Evolutionary conservation across 2,329 filamentous ascomycete genomes (phyloP), one percentile per base, ranked within the genome.

Genomic region (Macrophomina pseudophaseolina): DNA sequence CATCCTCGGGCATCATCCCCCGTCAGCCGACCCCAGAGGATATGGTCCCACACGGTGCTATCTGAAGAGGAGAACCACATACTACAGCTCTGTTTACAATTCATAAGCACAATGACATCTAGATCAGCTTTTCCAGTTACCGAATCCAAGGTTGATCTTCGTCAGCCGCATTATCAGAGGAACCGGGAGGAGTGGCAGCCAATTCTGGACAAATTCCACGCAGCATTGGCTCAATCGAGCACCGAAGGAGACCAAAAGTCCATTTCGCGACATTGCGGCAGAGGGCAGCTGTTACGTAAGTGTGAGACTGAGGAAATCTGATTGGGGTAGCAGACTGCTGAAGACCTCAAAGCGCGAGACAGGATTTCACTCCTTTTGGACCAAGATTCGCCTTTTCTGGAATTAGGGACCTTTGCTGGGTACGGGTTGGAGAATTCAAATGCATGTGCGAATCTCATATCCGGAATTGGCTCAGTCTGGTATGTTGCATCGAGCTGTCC

Each of bases 341-440:
- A 49, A 11, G 3, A 7, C 16, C 16, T n/a, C 66, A 51, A 42
- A 80, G 80, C 79, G 6, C 70, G 79, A 60, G 80, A 81, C 65
- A 71, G 80, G 38, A 72, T 81, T 30, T 71, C 76, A 0, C 70
- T 81, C 11, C 63, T 80, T 0, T 67, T 80, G 12, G 79, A 81
- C 63, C 69, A 74, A 18, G 78, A 76, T 38, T 79, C 78, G 1
- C 77, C 79, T 1, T 81, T 81, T 65, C 70, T 81, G 1, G 79
- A 81, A 44, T 70, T 81, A 4, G 72, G 77, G 5, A 58, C 74
- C 0, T 80, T 81, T 68, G 76, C 79, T 0, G 79, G 80, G 0
- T 78, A 74, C 65, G 66, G 67, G 0, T 72, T 78, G 23, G 48
- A 70, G 4, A 74, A 78, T 28, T 81, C 80, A 5, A 56, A 40